These are phyloP conservation scores for Apiospora marii DNA, from an alignment of 2,329 filamentous ascomycete genomes.

Conservation along the genomic window DNA sequence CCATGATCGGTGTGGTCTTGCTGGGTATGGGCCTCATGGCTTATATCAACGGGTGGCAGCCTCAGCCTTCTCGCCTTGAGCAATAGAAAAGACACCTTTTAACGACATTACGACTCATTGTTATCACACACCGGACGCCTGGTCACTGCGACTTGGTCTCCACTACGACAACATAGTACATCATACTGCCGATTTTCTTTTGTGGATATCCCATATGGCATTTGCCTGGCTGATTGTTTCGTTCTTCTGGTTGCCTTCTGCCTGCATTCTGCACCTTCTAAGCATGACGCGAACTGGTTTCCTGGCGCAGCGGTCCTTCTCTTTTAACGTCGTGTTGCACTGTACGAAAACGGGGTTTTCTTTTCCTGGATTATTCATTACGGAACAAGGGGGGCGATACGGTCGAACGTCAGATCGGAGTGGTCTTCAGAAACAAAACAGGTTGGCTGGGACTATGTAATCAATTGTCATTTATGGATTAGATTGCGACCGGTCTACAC, in stretches of 20 bases:
- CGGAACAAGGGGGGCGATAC: background rate
- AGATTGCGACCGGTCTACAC: slow-evolving; percentile 13
- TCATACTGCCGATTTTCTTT: slow-evolving; percentile 13
- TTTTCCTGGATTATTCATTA: slow-evolving; percentile 20
- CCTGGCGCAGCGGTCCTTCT: slow-evolving; percentile 21
- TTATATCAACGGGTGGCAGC: slow-evolving; percentile 79
- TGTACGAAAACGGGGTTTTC: slow-evolving; percentile 16
- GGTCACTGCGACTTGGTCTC: background rate
- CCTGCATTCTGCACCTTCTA: slow-evolving; percentile 6
- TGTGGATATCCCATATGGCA: slow-evolving; percentile 24
- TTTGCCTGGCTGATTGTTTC: slow-evolving; percentile 2
- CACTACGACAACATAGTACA: slow-evolving; percentile 17
- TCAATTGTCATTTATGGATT: slow-evolving; percentile 15
- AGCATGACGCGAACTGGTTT: slow-evolving; percentile 22
- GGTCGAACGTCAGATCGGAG: slow-evolving; percentile 2
- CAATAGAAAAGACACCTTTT: slow-evolving; percentile 1
- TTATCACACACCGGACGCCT: slow-evolving; percentile 3
- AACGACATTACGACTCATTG: slow-evolving; percentile 23
- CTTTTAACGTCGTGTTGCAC: background rate
- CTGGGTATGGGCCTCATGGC: slow-evolving; percentile 86
- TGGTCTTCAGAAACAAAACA: slow-evolving; percentile 11
- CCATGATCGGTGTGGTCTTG: slow-evolving; percentile 82
- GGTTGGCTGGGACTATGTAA: slow-evolving; percentile 16
- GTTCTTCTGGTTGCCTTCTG: slow-evolving; percentile 8
- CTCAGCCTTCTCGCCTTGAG: slow-evolving; percentile 21